phyloP scores from a whole-genome alignment of 805 yeast genomes.

The Peterozyma toletana region DNA sequence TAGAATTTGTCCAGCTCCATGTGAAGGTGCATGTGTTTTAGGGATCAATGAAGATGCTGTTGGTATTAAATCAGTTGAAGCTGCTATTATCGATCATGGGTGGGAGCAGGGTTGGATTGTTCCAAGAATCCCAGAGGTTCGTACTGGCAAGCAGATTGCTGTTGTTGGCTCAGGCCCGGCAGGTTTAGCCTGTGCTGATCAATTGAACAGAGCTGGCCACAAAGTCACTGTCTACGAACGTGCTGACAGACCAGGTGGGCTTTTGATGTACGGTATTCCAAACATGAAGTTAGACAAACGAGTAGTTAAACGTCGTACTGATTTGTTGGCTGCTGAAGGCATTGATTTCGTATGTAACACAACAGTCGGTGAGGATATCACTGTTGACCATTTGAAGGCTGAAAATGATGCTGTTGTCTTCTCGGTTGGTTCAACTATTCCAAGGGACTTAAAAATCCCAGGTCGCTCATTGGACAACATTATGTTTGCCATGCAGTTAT shows the following conservation, averaged over 20 bases:
- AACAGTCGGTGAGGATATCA: constrained; percentile 78
- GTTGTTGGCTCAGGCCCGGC: constrained; percentile 96
- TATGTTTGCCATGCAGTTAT: constrained; percentile 90
- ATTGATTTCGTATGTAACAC: constrained; percentile 68
- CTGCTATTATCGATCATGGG: constrained; percentile 94
- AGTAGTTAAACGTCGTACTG: constrained; percentile 88
- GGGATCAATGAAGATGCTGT: constrained; percentile 94
- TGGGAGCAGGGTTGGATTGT: constrained; percentile 95
- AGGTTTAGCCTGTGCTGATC: constrained; percentile 96
- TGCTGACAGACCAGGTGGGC: constrained; percentile 93
- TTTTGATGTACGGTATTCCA: constrained; percentile 98
- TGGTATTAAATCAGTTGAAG: constrained; percentile 92
- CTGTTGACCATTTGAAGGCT: constrained; percentile 59
- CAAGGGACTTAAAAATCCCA: constrained; percentile 90
- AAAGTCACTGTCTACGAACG: constrained; percentile 87
- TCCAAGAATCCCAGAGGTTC: constrained; percentile 68
- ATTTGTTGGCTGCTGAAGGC: constrained; percentile 87
- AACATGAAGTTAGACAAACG: constrained; percentile 96
- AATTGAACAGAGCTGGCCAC: constrained; percentile 95
- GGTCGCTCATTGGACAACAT: constrained; percentile 89
- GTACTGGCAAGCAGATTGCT: constrained; percentile 85
- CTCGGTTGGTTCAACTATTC: constrained; percentile 94
- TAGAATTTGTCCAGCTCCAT: constrained; percentile 98
- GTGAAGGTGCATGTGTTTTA: constrained; percentile 92
- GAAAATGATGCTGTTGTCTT: constrained; percentile 77